Percentiles rank a stretch among this genome's conserved stretches.
Evolutionary conservation across 768 basidiomycete species (phyloP).

Genomic region (Termitomyces bulborhizus): DNA sequence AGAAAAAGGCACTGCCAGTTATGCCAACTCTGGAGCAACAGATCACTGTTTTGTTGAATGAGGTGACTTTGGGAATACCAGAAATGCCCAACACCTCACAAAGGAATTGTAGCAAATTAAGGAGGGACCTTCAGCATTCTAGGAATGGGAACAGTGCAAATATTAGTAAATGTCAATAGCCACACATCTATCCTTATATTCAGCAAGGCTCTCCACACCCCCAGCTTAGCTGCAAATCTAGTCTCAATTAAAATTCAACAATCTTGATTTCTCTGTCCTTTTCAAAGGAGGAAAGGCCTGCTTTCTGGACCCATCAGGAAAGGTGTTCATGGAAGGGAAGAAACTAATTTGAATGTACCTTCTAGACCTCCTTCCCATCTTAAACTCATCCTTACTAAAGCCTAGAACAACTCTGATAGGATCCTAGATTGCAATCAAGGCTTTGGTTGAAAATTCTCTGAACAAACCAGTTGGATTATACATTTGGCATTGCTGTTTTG

Average conservation of each 20-base stretch:
- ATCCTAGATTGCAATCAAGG: background rate
- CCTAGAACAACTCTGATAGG: background rate
- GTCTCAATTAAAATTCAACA: too few relatives aligned
- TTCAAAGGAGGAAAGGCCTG: too few relatives aligned
- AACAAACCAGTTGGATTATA: background rate
- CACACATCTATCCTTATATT: too few relatives aligned
- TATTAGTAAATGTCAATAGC: too few relatives aligned
- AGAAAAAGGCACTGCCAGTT: background rate
- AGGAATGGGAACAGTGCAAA: background rate
- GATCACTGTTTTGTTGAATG: background rate
- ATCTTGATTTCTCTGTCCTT: too few relatives aligned
- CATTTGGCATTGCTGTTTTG: background rate
- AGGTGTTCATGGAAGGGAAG: background rate
- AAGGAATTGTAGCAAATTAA: background rate
- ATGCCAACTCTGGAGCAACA: background rate
- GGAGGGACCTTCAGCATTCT: background rate
- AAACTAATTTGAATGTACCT: background rate
- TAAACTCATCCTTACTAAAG: background rate
- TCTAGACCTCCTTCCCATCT: background rate
- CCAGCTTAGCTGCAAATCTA: too few relatives aligned
- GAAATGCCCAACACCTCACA: background rate
- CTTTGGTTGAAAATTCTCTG: background rate
- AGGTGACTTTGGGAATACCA: background rate
- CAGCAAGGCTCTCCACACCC: too few relatives aligned
- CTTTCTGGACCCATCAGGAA: too few relatives aligned